phyloP scores from a whole-genome alignment of 345 rosid genomes.

The Aethionema arabicum region DNA sequence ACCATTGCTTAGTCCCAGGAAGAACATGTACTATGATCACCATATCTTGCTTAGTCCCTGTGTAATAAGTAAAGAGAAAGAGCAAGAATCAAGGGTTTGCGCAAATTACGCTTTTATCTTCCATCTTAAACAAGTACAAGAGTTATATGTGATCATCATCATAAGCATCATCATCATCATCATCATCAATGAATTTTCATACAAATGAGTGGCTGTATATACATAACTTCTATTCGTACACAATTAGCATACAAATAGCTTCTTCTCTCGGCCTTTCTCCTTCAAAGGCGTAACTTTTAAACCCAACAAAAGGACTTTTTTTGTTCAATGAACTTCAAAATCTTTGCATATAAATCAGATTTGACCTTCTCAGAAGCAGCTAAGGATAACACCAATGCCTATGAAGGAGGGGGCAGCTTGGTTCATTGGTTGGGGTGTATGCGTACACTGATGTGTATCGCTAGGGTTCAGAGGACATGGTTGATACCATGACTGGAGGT shows the following conservation, averaged over 20 bases:
- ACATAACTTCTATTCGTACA: conserved; percentile 11
- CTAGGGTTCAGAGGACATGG: conserved; percentile 42
- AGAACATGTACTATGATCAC: no score
- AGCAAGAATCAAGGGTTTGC: no score
- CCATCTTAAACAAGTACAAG: no score
- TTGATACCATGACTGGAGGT: conserved; percentile 43
- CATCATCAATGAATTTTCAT: conserved; percentile 10
- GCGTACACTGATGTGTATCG: conserved; percentile 7
- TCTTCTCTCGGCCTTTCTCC: conserved; percentile 4
- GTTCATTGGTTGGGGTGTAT: conserved; percentile 3
- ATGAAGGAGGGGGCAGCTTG: conserved; percentile 10
- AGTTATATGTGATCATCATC: no score
- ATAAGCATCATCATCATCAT: not conserved
- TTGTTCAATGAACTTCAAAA: conserved; percentile 16
- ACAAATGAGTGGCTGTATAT: conserved; percentile 14
- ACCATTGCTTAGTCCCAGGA: no score
- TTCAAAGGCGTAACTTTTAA: not conserved
- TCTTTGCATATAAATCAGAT: conserved; percentile 27
- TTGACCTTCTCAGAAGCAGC: conserved; percentile 16
- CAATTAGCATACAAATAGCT: conserved; percentile 24
- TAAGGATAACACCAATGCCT: conserved; percentile 6
- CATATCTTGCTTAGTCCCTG: no score
- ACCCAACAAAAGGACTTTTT: not conserved
- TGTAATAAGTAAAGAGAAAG: no score
- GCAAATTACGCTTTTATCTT: no score